Evolutionary conservation across 202 grass and related monocot species (phyloP).

Genomic region (Eragrostis tef): DNA sequence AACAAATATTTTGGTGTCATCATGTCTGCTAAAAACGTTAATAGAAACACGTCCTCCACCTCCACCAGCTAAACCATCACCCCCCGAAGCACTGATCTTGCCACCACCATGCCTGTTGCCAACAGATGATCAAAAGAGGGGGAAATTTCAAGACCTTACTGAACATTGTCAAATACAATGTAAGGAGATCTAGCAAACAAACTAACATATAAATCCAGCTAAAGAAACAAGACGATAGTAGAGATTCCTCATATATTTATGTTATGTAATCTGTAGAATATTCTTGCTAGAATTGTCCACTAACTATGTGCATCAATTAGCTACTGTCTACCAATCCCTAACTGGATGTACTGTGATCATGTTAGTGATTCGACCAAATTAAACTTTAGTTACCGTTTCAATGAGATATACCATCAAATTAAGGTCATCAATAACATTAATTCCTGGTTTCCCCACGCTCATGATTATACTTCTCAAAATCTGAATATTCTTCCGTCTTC

Average conservation of each 20-base stretch:
- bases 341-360: background rate
- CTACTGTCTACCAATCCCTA: background rate
- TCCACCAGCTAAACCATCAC: slow-evolving; percentile 90
- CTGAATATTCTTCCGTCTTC: slow-evolving; percentile 11
- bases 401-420: slow-evolving; percentile 5
- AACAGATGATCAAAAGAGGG: slow-evolving; percentile 59
- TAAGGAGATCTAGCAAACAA: slow-evolving; percentile 34
- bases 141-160: slow-evolving; percentile 33
- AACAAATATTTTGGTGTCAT: slow-evolving; percentile 75
- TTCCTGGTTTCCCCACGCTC: slow-evolving; percentile 18
- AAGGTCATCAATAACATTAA: slow-evolving; percentile 6
- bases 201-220: slow-evolving; percentile 13
- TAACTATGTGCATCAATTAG: slow-evolving; percentile 20
- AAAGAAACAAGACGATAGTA: slow-evolving; percentile 5
- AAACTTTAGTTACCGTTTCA: slow-evolving; percentile 9
- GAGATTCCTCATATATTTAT: slow-evolving; percentile 26
- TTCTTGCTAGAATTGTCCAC: slow-evolving; percentile 11
- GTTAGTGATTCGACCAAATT: slow-evolving; percentile 34
- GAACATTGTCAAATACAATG: slow-evolving; percentile 19
- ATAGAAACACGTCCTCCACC: slow-evolving; percentile 94
- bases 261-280: slow-evolving; percentile 5
- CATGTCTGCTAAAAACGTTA: slow-evolving; percentile 92
- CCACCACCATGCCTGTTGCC: slow-evolving; percentile 82
- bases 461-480: background rate
- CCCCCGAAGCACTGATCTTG: slow-evolving; percentile 93